Evolutionary conservation across 257 asterid genomes (phyloP).

Genomic region (Ligustrum vulgare): DNA sequence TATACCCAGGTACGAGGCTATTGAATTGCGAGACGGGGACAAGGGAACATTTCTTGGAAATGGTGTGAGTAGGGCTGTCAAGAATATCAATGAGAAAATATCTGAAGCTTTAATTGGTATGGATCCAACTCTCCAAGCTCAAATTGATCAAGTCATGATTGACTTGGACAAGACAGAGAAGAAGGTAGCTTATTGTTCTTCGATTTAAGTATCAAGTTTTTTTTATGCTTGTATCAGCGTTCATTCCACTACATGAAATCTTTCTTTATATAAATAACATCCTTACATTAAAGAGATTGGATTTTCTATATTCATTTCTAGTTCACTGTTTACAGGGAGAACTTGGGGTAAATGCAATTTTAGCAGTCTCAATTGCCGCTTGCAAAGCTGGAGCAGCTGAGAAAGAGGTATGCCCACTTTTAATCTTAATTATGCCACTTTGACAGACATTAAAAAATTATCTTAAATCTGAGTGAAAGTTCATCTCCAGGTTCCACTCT

Average conservation of each 20-base stretch:
- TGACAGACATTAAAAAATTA: neutral
- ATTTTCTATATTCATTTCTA: conserved; percentile 15
- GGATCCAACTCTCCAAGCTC: conserved; percentile 98
- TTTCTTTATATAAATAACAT: neutral
- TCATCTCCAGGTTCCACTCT: conserved; percentile 75
- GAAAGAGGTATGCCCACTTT: conserved; percentile 64
- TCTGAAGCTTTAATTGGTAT: conserved; percentile 95
- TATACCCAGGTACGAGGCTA: conserved; percentile 78
- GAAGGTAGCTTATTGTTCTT: conserved; percentile 54
- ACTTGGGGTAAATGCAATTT: conserved; percentile 94
- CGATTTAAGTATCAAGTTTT: conserved; percentile 1
- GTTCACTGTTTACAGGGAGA: conserved; percentile 61
- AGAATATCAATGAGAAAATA: conserved; percentile 89
- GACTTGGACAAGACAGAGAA: conserved; percentile 97
- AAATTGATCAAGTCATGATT: conserved; percentile 97
- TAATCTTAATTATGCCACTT: neutral
- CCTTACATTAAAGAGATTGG: conserved; percentile 2
- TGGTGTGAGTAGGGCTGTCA: conserved; percentile 91
- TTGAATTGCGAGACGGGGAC: conserved; percentile 94
- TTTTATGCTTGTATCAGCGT: neutral
- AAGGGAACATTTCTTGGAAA: conserved; percentile 93
- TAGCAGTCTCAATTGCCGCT: conserved; percentile 98
- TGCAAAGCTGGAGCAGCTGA: conserved; percentile 99
- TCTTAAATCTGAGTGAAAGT: conserved; percentile 13
- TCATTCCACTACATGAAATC: neutral